Evolutionary conservation across 2,329 filamentous ascomycete species (phyloP), one percentile per base, ranked within the genome.

Genomic region (Cordyceps farinosa): DNA sequence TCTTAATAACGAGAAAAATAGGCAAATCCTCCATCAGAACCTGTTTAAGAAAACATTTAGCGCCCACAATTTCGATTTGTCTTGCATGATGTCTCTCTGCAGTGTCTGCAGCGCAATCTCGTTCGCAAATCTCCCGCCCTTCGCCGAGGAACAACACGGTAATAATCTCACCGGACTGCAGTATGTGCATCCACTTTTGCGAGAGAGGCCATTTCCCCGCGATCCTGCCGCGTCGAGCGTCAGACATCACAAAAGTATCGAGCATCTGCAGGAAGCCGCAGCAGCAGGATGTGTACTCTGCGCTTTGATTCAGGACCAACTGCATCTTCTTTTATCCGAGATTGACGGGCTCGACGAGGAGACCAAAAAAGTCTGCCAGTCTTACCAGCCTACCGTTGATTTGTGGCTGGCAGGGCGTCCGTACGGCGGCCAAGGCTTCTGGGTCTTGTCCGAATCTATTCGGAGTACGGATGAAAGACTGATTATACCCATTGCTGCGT

Each of bases 361-460:
- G 15, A 47, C 9, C 10, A 27, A 11, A 27, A 62, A 10, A 3
- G 11, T 13, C 1, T 48, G 1, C 45, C 10, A 29, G 45, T n/a
- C 32, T 15, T 48, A 50, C 32, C 13, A n/a, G 2, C 40, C 60
- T 22, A 38, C 52, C 5, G 45, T 57, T 30, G 34, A 62, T 17
- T 44, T 56, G 52, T 62, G 60, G 60, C 60, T 62, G 30, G 32
- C 44, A 5, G 15, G 27, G 42, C 60, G 60, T 30, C 52, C 60
- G 2, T n/a, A 42, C 10, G 44, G 53, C 15, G 51, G 60, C 5
- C 32, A 55, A n/a, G 60, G 60, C 17, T 62, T 62, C 27, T 62
- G 60, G 60, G 42, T 62, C n/a, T 32, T 56, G 32, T 62, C 60
- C 6, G 60, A 62, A 22, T n/a, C 52, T 29, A 30, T 38, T 11